Evolutionary conservation across 2,329 filamentous ascomycete species (phyloP).

Genomic region (Phoma herbarum): DNA sequence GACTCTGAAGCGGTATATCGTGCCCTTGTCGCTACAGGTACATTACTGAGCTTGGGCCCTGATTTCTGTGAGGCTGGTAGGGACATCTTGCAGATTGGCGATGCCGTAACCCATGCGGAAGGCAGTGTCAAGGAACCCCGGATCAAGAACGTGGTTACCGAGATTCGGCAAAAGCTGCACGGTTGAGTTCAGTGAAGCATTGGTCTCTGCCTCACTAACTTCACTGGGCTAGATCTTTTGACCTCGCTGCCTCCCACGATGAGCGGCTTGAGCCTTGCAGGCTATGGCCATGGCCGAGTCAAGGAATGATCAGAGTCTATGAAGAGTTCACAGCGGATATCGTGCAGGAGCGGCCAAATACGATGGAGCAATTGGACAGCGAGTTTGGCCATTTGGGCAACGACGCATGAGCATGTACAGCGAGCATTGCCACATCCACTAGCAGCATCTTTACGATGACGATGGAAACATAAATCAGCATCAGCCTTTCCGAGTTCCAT

Average conservation of each 20-base stretch:
- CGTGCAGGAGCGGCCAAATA: background rate
- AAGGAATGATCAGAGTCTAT: background rate
- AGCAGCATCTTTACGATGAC: constrained; percentile 6
- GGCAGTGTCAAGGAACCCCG: constrained; percentile 67
- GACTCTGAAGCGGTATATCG: constrained; percentile 88
- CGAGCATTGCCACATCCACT: constrained; percentile 3
- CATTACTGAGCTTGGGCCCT: constrained; percentile 70
- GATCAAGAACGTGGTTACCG: constrained; percentile 66
- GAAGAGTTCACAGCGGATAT: background rate
- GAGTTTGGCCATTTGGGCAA: background rate
- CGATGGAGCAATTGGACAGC: background rate
- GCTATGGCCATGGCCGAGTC: background rate
- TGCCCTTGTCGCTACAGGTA: constrained; percentile 82
- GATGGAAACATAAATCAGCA: constrained; percentile 2
- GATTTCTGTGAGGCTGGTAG: constrained; percentile 67
- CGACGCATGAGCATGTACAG: constrained; percentile 13
- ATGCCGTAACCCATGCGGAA: constrained; percentile 58
- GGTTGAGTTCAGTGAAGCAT: constrained; percentile 23
- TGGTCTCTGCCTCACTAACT: background rate
- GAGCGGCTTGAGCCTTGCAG: background rate
- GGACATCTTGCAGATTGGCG: constrained; percentile 64
- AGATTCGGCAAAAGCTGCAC: constrained; percentile 63
- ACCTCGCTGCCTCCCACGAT: background rate
- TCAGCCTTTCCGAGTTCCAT: background rate
- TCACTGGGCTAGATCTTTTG: background rate